These are phyloP conservation scores for Cucumis sativus DNA, from an alignment of 306 rosid species.

Conservation along the genomic window Cucumber_9930_V3 NC_026657.2:9654501-9655000, in stretches of 20 bases:
- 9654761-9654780: background rate
- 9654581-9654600: too few species aligned
- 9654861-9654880: background rate
- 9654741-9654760: background rate
- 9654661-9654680: background rate
- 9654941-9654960: background rate
- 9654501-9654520: background rate
- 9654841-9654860: background rate
- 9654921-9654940: background rate
- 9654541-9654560: background rate
- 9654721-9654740: background rate
- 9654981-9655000: conserved; percentile 7
- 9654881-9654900: background rate
- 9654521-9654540: background rate
- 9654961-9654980: conserved; percentile 1
- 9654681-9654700: background rate
- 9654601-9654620: background rate
- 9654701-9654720: background rate
- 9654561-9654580: background rate
- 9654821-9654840: background rate
- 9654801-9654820: background rate
- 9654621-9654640: too few species aligned
- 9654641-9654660: too few species aligned
- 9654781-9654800: background rate
- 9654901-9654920: background rate